phyloP scores from a whole-genome alignment of 2,329 filamentous ascomycete species.

The Pyricularia sp. region DNA sequence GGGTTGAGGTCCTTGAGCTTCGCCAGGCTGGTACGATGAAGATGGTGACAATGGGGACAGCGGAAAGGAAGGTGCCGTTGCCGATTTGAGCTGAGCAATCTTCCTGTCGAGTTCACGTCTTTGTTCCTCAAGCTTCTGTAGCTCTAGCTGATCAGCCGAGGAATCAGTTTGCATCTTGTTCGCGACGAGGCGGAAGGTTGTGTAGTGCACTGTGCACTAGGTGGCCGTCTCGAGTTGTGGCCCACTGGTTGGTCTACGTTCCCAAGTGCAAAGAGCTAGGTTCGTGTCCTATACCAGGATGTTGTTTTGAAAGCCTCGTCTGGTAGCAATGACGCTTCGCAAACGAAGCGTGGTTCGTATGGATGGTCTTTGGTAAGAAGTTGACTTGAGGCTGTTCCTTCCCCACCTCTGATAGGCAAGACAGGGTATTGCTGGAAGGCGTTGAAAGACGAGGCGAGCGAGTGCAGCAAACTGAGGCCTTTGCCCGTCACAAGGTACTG shows the following conservation, averaged over 20 bases:
- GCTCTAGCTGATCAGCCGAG: not conserved
- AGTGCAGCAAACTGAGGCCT: not conserved
- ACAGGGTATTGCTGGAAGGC: not conserved
- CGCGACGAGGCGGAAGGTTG: not conserved
- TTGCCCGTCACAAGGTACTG: not conserved
- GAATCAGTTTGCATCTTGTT: conserved; percentile 1
- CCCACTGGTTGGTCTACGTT: not conserved
- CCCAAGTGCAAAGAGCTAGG: not conserved
- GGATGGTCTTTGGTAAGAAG: not conserved
- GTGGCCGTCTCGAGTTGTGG: not conserved
- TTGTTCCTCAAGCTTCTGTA: conserved; percentile 3
- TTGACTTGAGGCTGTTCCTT: not conserved
- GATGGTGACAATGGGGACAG: not conserved
- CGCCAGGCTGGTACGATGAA: not conserved
- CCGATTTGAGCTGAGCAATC: conserved; percentile 3
- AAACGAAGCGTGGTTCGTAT: not conserved
- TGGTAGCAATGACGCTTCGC: not conserved
- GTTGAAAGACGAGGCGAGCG: not conserved
- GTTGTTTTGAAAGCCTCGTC: not conserved
- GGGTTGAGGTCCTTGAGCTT: not conserved
- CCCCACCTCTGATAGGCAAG: not conserved
- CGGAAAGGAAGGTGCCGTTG: not conserved
- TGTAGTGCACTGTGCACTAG: not conserved
- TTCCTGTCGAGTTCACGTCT: conserved; percentile 1
- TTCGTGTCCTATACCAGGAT: not conserved